phyloP scores from a whole-genome alignment of 805 yeast genomes.

The Candida sphagnicola region DNA sequence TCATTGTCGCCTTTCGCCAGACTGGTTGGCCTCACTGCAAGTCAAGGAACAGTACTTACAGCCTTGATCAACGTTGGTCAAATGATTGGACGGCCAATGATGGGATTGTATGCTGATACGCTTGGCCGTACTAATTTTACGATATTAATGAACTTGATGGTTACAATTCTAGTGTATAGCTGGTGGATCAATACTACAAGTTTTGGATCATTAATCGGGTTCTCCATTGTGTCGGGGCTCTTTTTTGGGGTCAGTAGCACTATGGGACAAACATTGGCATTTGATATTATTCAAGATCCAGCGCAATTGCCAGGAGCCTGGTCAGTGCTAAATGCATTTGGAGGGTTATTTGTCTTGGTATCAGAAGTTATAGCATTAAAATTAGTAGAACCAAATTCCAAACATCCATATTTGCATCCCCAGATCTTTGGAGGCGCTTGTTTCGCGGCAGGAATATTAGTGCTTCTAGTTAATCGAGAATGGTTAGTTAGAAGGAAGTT shows the following conservation, averaged over 20 bases:
- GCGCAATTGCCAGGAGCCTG: constrained; percentile 31
- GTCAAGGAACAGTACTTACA: constrained; percentile 29
- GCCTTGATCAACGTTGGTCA: constrained; percentile 41
- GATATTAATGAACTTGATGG: constrained; percentile 14
- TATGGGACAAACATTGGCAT: constrained; percentile 21
- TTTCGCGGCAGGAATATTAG: constrained; percentile 36
- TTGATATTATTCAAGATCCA: constrained; percentile 18
- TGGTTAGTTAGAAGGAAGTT: constrained; percentile 1
- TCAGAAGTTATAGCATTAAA: constrained; percentile 54
- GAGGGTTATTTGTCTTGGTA: constrained; percentile 29
- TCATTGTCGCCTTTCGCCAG: constrained; percentile 37
- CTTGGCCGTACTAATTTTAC: constrained; percentile 44
- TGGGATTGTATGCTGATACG: constrained; percentile 45
- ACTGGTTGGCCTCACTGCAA: constrained; percentile 39
- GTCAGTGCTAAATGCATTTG: constrained; percentile 31
- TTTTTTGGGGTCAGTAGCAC: constrained; percentile 28
- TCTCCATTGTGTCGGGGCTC: constrained; percentile 26
- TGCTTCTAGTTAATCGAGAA: constrained; percentile 47
- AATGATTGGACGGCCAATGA: constrained; percentile 46
- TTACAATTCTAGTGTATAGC: constrained; percentile 26
- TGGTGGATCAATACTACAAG: constrained; percentile 36
- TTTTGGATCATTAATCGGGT: constrained; percentile 27
- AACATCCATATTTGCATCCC: constrained; percentile 48
- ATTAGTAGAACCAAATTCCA: constrained; percentile 18
- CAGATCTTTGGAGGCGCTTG: constrained; percentile 55